These are phyloP conservation scores for Dothistroma pini DNA, from an alignment of 2,329 filamentous ascomycete species.

Conservation along the genomic window DNA sequence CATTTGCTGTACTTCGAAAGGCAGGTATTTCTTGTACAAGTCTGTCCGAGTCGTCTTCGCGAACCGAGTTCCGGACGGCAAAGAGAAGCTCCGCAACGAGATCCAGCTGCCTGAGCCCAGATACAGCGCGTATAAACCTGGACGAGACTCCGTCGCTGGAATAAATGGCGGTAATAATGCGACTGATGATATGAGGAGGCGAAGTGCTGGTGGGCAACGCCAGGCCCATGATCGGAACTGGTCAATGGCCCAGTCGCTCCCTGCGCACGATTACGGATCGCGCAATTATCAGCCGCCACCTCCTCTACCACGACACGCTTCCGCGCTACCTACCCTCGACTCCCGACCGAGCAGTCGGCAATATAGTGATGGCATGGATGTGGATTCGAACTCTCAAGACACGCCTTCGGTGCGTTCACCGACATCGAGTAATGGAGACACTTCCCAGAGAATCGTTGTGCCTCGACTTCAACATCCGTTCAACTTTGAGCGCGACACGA, in stretches of 20 bases:
- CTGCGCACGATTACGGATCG: conserved; percentile 24
- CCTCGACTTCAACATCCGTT: conserved; percentile 23
- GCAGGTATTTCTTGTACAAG: conserved; percentile 86
- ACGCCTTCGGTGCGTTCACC: conserved; percentile 20
- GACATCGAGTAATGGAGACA: conserved; percentile 15
- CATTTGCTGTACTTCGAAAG: conserved; percentile 81
- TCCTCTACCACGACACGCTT: conserved; percentile 27
- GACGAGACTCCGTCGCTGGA: conserved; percentile 39
- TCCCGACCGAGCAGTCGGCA: conserved; percentile 32
- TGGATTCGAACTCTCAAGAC: conserved; percentile 23
- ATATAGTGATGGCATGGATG: conserved; percentile 26
- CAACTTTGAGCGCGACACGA: conserved; percentile 28
- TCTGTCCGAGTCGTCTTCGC: conserved; percentile 93
- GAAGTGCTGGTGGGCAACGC: conserved; percentile 16
- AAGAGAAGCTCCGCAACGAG: conserved; percentile 87
- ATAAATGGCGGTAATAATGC: conserved; percentile 8
- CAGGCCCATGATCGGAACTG: conserved; percentile 6
- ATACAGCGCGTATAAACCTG: conserved; percentile 77
- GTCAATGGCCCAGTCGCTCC: conserved; percentile 25
- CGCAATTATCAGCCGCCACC: conserved; percentile 20
- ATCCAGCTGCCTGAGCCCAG: conserved; percentile 83
- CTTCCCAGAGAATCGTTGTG: conserved; percentile 5
- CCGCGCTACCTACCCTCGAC: conserved; percentile 25
- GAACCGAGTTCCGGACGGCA: conserved; percentile 91
- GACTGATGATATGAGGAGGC: conserved; percentile 16